These are phyloP conservation scores for Conticribra guillardii DNA, from an alignment of 108 stramenopile species.

Conservation along the genomic window DNA sequence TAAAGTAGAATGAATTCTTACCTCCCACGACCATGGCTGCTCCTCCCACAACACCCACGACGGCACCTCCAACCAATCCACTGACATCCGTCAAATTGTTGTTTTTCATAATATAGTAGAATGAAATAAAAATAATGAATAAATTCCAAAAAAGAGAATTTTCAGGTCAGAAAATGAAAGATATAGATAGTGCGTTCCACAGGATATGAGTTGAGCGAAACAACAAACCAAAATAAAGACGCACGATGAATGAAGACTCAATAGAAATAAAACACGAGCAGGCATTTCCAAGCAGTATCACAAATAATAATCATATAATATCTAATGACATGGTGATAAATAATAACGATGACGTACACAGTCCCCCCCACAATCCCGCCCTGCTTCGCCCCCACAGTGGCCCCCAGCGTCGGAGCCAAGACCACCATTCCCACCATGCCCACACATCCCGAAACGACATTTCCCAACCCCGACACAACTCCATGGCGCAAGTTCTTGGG, in stretches of 20 bases:
- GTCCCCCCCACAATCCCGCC: slow-evolving; percentile 45
- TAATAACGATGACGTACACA: slow-evolving; percentile 41
- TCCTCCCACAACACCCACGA: slow-evolving; percentile 60
- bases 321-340: background rate
- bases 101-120: too few relatives aligned
- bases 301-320: background rate
- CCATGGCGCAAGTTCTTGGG: slow-evolving; percentile 46
- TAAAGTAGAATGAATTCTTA: too few relatives aligned
- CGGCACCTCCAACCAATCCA: slow-evolving; percentile 52
- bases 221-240: too few relatives aligned
- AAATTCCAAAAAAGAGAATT: too few relatives aligned
- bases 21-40: slow-evolving; percentile 55
- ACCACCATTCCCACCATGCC: slow-evolving; percentile 77
- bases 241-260: too few relatives aligned
- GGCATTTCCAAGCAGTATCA: slow-evolving; percentile 3
- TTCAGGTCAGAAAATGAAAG: too few relatives aligned
- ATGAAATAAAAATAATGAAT: too few relatives aligned
- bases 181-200: too few relatives aligned
- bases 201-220: too few relatives aligned
- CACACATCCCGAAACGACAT: slow-evolving; percentile 69
- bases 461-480: slow-evolving; percentile 55
- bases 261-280: too few relatives aligned
- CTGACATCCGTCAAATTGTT: too few relatives aligned
- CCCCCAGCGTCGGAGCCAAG: slow-evolving; percentile 49
- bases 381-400: slow-evolving; percentile 22